Evolutionary conservation across 2,329 filamentous ascomycete species (phyloP), one percentile per base, ranked within the genome.

Genomic region (Fusarium sp.): DNA sequence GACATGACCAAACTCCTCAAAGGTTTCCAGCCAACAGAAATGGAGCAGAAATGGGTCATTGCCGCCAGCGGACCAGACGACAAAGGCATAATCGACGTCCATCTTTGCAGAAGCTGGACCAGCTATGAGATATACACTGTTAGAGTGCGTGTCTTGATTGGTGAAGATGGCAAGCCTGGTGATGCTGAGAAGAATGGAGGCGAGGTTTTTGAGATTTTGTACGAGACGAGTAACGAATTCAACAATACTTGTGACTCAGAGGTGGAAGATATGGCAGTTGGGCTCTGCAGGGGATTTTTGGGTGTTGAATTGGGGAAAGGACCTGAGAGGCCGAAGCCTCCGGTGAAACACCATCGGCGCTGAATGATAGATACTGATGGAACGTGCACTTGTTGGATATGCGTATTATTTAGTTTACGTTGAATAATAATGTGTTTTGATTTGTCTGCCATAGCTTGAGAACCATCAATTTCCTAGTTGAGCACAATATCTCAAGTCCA

Each of bases 21-120:
- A 1, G 71, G 71, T 24, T 65, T 61, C 18, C 5, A 6, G 4
- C 68, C 71, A 22, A 20, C 10, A 5, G 38, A 66, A 1, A 74
- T 74, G 71, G 71, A 74, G 3, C 68, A 74, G 11, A 74, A 42
- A 31, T 74, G 71, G 71, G 42, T 38, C 57, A 60, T 57, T 11
- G 35, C 38, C 6, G 62, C 71, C 1, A 34, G 64, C 0, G 71
- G 71, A 4, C 71, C 71, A 1, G 68, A 54, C 0, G 29, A 50
- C 1, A 52, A 66, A 16, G 71, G 71, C 20, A 56, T 69, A 10
- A 62, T 74, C 4, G 40, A 40, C 0, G 56, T 74, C 2, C 69
- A 60, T 5, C 37, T 74, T 8, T 74, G 64, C 11, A 65, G 71
- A 34, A 74, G 71, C 6, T 74, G 71, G 71, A 59, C 34, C 3